Evolutionary conservation across 192 early-diverging fungal genomes (phyloP), one percentile per base, ranked within the genome.

Genomic region (Linnemannia elongata): DNA sequence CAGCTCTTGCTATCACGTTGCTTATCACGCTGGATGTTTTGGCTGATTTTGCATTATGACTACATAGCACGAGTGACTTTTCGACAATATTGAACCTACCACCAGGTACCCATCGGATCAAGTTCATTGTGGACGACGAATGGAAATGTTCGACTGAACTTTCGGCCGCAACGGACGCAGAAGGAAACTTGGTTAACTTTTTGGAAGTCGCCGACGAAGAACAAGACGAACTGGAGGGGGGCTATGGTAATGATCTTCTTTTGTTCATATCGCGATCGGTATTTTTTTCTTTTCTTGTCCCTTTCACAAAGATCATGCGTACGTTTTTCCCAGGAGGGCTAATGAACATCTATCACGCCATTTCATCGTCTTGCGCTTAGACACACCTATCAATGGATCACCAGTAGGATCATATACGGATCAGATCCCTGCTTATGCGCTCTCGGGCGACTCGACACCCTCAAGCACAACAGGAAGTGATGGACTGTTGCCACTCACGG

Each of bases 81-180:
- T 93, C 94, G 7, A 93, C 95, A 0, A 92, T 97, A 45, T 89
- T 99, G 35, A 95, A 98, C 82, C 90, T 99, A 76, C 96, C 96
- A n/a, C 94, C 95, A 30, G 98, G 98, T 57, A 98, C 96, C 6
- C 98, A 99, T 88, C 95, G 95, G 82, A 93, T 99, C 73, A 99
- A 99, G 89, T 99, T 97, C 80, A 98, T 99, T 87, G 98, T 99
- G 9, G 98, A 99, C 85, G 97, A 97, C 80, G 97, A 98, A 79
- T 99, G 98, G 98, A 96, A 97, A 75, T 99, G 98, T 76, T 96
- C 95, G 1, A 96, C 96, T 71, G 95, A 97, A 72, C 89, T 98
- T 66, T 94, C 97, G 71, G 96, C 96, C 57, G 97, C 97, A 2
- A 96, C 96, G 0, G 98, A 99, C 81, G 93, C 96, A 6, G 96